Conservation (phyloP, 106 monocot species). For the Agapanthus africanus region DNA sequence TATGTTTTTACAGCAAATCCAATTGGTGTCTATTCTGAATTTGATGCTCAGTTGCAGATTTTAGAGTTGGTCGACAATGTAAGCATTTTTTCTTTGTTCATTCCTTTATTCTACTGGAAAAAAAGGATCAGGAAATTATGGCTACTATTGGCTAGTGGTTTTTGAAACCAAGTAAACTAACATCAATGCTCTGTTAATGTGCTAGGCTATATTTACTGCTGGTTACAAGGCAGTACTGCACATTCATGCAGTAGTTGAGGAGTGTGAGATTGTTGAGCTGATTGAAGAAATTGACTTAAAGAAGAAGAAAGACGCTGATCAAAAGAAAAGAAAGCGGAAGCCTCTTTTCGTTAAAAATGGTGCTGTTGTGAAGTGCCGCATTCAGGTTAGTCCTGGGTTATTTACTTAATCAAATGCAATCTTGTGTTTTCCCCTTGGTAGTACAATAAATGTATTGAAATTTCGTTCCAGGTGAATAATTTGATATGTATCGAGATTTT, state of each 20-base stretch:
- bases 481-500: slow-evolving; percentile 91
- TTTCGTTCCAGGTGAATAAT: slow-evolving; percentile 61
- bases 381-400: slow-evolving; percentile 44
- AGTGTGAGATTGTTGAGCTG: slow-evolving; percentile 93
- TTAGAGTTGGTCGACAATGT: slow-evolving; percentile 94
- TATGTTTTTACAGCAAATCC: slow-evolving; percentile 57
- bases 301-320: slow-evolving; percentile 73
- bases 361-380: slow-evolving; percentile 79
- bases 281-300: slow-evolving; percentile 85
- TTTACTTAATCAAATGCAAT: neutral
- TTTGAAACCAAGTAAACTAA: neutral
- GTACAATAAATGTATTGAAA: neutral
- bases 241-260: slow-evolving; percentile 88
- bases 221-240: slow-evolving; percentile 97
- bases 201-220: slow-evolving; percentile 92
- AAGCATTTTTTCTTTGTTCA: slow-evolving; percentile 28
- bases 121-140: neutral
- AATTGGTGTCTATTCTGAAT: slow-evolving; percentile 49
- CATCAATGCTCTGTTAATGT: neutral
- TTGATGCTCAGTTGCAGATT: slow-evolving; percentile 91
- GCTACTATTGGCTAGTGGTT: neutral
- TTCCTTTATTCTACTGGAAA: too few relatives aligned
- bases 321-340: slow-evolving; percentile 82
- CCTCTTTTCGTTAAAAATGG: slow-evolving; percentile 95
- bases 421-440: neutral